Evolutionary conservation across 208 protist genomes (phyloP).

Genomic region (Endotrypanum monterogeii): DNA sequence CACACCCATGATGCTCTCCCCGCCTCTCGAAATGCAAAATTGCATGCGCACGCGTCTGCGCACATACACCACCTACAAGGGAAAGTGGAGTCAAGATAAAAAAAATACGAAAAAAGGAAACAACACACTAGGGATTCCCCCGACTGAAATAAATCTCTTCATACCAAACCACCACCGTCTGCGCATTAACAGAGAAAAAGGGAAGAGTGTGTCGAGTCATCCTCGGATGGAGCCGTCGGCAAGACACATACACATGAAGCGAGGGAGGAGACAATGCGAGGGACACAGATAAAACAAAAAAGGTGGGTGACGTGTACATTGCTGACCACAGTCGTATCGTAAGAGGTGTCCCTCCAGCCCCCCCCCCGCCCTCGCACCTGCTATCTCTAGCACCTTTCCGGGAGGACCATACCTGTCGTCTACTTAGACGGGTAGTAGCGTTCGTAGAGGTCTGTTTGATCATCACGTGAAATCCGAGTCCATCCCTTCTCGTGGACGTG

Average conservation of each 20-base stretch:
- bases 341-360: not conserved
- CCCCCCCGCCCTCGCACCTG: not conserved
- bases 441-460: slow-evolving; percentile 89
- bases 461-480: slow-evolving; percentile 94
- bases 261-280: not conserved
- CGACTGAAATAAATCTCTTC: not conserved
- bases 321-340: not conserved
- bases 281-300: not conserved
- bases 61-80: not conserved
- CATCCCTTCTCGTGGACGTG: slow-evolving; percentile 95
- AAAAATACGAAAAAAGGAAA: not conserved
- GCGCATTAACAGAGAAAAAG: not conserved
- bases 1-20: not conserved
- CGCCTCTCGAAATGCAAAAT: not conserved
- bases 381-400: not conserved
- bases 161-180: not conserved
- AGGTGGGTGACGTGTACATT: not conserved
- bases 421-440: slow-evolving; percentile 62
- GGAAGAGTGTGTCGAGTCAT: not conserved
- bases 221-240: not conserved
- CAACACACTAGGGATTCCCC: not conserved
- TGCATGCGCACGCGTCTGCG: not conserved
- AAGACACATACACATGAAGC: not conserved
- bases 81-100: not conserved
- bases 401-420: not conserved